A percentile compares a stretch with the other conserved stretches of the same genome.
These are phyloP conservation scores for Blastocystis sp. DNA, from an alignment of 352 stramenopile species.

Conservation along the genomic window DNA sequence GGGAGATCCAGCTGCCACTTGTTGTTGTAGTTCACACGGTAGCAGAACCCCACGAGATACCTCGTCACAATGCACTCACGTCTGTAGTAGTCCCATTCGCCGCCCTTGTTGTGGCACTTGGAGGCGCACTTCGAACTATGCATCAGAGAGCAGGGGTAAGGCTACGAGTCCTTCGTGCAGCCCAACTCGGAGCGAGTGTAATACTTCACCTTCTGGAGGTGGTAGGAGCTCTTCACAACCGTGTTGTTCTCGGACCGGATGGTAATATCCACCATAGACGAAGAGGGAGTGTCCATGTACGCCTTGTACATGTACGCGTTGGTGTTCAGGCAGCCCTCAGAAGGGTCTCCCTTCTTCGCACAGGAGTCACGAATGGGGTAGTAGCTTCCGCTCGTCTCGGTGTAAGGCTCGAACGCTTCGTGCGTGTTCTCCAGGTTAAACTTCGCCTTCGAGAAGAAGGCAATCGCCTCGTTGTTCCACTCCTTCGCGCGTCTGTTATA, in stretches of 20 bases:
- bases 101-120: conserved; percentile 60
- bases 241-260: neutral
- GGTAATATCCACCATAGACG: neutral
- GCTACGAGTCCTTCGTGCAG: conserved; percentile 6
- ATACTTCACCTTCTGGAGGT: neutral
- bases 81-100: conserved; percentile 17
- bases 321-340: conserved; percentile 23
- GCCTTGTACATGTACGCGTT: conserved; percentile 16
- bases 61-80: neutral
- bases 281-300: neutral
- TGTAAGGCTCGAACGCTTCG: neutral
- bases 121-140: conserved; percentile 20
- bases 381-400: neutral
- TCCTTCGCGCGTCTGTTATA: conserved; percentile 5
- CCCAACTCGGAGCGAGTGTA: conserved; percentile 24
- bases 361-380: conserved; percentile 67
- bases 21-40: conserved; percentile 12
- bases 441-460: neutral
- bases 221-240: neutral
- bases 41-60: conserved; percentile 35
- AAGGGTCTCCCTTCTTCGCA: conserved; percentile 56
- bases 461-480: neutral
- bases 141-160: no score
- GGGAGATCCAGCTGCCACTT: conserved; percentile 31
- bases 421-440: neutral